phyloP scores from a whole-genome alignment of 257 asterid species.

The Solanum rostratum region DNA sequence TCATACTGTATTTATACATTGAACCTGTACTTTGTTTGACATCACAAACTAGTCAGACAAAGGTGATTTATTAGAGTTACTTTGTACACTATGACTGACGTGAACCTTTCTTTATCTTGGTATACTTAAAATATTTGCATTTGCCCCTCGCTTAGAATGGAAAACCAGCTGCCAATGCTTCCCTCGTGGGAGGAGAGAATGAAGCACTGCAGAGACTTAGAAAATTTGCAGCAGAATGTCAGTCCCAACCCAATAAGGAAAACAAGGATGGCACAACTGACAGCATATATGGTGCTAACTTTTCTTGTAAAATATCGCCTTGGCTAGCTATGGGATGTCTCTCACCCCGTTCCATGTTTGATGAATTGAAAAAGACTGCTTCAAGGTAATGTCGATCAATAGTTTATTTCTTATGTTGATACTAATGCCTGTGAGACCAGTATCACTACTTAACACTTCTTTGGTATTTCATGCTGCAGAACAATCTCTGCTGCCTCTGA shows the following conservation, averaged over 20 bases:
- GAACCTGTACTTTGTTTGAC: not conserved
- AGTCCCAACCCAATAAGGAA: slow-evolving; percentile 48
- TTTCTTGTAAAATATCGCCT: slow-evolving; percentile 94
- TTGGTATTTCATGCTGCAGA: slow-evolving; percentile 26
- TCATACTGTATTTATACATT: not conserved
- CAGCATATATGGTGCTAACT: slow-evolving; percentile 87
- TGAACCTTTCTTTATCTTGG: not conserved
- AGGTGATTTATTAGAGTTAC: not conserved
- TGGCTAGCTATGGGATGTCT: slow-evolving; percentile 99
- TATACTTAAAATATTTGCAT: not conserved
- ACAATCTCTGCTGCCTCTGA: slow-evolving; percentile 41
- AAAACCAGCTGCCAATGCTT: slow-evolving; percentile 48
- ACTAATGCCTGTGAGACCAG: not conserved
- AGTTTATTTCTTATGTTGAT: not conserved
- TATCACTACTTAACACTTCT: not conserved
- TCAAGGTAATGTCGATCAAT: slow-evolving; percentile 36
- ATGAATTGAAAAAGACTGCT: slow-evolving; percentile 72
- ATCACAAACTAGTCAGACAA: not conserved
- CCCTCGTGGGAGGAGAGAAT: slow-evolving; percentile 88
- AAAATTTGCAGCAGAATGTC: slow-evolving; percentile 63
- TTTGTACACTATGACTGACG: not conserved
- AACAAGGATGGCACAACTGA: slow-evolving; percentile 44
- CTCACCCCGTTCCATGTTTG: slow-evolving; percentile 96
- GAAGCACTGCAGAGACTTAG: slow-evolving; percentile 84
- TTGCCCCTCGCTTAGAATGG: slow-evolving; percentile 39